Conservation (phyloP, 805 yeast genomes). For the Pichia sporocuriosa region DNA sequence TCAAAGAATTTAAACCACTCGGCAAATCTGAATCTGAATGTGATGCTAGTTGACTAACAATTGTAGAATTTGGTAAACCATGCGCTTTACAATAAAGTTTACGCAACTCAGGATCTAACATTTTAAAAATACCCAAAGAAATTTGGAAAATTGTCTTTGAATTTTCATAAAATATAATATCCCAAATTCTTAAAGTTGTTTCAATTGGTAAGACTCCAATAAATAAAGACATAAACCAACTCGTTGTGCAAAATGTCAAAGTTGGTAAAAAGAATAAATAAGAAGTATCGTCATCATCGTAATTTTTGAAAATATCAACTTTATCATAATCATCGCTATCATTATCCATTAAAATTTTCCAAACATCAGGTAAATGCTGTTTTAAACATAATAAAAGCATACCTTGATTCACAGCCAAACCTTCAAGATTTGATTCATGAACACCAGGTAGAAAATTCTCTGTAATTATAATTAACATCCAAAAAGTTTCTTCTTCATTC, state of each 20-base stretch:
- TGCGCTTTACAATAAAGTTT: slow-evolving; percentile 14
- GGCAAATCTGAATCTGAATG: slow-evolving; percentile 13
- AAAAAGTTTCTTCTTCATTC: slow-evolving; percentile 92
- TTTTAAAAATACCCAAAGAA: slow-evolving; percentile 70
- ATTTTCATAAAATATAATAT: slow-evolving; percentile 87
- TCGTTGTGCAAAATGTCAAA: slow-evolving; percentile 84
- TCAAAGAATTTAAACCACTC: slow-evolving; percentile 1
- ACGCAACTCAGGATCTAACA: slow-evolving; percentile 59
- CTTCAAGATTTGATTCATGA: slow-evolving; percentile 84
- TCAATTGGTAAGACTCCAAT: slow-evolving; percentile 88
- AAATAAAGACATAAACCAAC: slow-evolving; percentile 98
- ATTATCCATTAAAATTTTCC: slow-evolving; percentile 44
- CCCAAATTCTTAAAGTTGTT: slow-evolving; percentile 87
- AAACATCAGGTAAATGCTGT: slow-evolving; percentile 76
- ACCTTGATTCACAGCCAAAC: slow-evolving; percentile 93
- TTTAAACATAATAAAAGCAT: slow-evolving; percentile 80
- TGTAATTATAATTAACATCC: slow-evolving; percentile 93
- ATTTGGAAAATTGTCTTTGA: slow-evolving; percentile 79
- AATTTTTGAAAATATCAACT: slow-evolving; percentile 29
- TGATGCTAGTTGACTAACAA: slow-evolving; percentile 1
- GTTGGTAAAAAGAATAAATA: slow-evolving; percentile 80
- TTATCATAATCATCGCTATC: slow-evolving; percentile 21
- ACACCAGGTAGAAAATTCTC: slow-evolving; percentile 83
- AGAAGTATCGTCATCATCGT: slow-evolving; percentile 19
- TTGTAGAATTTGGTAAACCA: slow-evolving; percentile 5